Base-by-base conservation (phyloP, 2,329 filamentous ascomycete species). In the Ophiosphaerella narmari region DNA sequence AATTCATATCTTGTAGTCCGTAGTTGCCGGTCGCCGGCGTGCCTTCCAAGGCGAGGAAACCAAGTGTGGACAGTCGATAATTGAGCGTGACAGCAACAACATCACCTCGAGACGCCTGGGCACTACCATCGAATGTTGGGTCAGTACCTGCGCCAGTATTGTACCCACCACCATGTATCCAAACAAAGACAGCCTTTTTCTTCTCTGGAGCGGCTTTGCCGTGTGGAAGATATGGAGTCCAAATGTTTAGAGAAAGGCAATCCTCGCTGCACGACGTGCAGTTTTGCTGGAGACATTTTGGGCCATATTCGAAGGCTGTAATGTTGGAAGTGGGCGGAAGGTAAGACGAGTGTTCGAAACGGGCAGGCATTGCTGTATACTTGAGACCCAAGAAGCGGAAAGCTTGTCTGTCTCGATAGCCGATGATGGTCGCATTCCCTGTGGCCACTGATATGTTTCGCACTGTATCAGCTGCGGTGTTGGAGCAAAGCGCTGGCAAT, bases 321-420 rank as follows among this genome's bases (percentile, higher is more conserved):
- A 77, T 65, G 46, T 78, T 77, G 12, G 38, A 34, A 31, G 47
- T 36, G 3, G 55, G 55, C 13, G 58, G 74, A 18, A 66, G 54
- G 50, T 79, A 78, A 1, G 67, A 65, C 0, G 78, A 73, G 52
- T 82, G 76, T 1, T 72, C 73, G 59, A 80, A 81, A 14, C 79
- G 70, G 45, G 72, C 60, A 1, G 78, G 77, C 45, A 74, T 69
- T 0, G 72, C 55, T 3, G 77, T 78, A 52, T 80, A 81, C 44
- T 77, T 74, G 31, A 82, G 65, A 13, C 79, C 80, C 14, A 79
- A 67, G 56, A 82, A 82, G 5, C 80, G 78, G 57, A 82, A 83
- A 11, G 75, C 46, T 18, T 75, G 67, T n/a, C 70, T 73, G 48
- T 80, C 77, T 12, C 78, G 76, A 48, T 74, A 78, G 1, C 75